Evolutionary conservation across 805 yeast species (phyloP), one percentile per base, ranked within the genome.

Genomic region (Nakazawaea populi): DNA sequence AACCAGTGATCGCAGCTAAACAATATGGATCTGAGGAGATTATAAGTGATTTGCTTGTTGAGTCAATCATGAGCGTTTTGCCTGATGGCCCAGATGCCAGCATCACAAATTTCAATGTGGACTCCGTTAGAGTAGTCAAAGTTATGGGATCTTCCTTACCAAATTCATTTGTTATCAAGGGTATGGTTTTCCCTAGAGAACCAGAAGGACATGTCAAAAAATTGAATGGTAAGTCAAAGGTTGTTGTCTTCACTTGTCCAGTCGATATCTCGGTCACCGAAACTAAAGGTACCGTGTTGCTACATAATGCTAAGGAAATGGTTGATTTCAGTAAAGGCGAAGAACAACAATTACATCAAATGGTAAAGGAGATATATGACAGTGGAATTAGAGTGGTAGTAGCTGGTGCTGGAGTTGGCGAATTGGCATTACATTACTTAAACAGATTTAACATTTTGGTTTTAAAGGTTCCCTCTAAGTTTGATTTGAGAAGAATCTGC

Each of bases 121-220:
- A 94, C 66, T 86, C 91, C 53, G 80, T 94, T 55, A 83, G 99
- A 66, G 97, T 94, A 14, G 99, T 94, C 48, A 94, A 94, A 71
- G 87, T 94, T 59, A 89, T 94, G 96, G 99, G 99, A 54, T 77
- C 95, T 14, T 76, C 91, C 48, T 74, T 94, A 58, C 70, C 73
- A 37, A 76, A 77, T 59, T 86, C 96, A 10, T 77, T 77, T 60
- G 98, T 94, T 48, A 75, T 94, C 56, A 89, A 87, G 70, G 99
- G 99, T 59, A 94, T 94, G 99, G 97, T 94, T 38, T 92, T 94
- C 77, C 96, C 96, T 58, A 81, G 95, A 61, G 96, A 90, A 68
- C 97, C 98, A n/a, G 98, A 92, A 67, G 95, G 97, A 12, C 83
- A 82, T 58, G 70, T 91, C 46, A 89, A 89, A 65, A 77, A 83